Evolutionary conservation across 2,329 filamentous ascomycete species (phyloP).

Genomic region (Gyromitra esculenta): DNA sequence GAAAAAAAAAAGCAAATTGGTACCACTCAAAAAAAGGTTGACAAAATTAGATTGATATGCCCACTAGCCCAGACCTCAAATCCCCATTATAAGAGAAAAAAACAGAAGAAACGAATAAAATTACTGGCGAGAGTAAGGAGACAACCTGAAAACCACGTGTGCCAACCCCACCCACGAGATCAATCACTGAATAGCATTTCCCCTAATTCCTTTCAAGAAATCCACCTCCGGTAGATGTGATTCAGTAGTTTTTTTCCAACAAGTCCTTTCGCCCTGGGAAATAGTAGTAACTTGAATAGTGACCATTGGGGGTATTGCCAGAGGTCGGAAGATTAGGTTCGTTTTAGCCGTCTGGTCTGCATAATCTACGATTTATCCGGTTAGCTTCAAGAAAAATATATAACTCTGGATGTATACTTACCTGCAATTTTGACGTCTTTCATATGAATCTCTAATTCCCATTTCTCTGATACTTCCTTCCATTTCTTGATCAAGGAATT

Average conservation of each 20-base stretch:
- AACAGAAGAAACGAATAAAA: no score
- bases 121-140: no score
- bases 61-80: neutral
- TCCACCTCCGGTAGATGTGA: neutral
- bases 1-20: neutral
- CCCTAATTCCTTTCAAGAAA: neutral
- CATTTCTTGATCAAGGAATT: neutral
- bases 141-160: no score
- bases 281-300: neutral
- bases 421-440: neutral
- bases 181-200: neutral
- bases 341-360: neutral
- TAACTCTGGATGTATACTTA: neutral
- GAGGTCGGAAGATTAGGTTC: neutral
- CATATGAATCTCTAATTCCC: constrained; percentile 21
- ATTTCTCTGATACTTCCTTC: neutral
- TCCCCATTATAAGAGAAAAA: neutral
- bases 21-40: neutral
- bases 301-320: constrained; percentile 10
- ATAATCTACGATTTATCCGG: neutral
- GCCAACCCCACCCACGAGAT: neutral
- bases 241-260: neutral
- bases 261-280: neutral
- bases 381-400: neutral
- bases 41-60: neutral